These are phyloP conservation scores for Elaeagnus macrophylla DNA, from an alignment of 306 rosid species.

Conservation along the genomic window DNA sequence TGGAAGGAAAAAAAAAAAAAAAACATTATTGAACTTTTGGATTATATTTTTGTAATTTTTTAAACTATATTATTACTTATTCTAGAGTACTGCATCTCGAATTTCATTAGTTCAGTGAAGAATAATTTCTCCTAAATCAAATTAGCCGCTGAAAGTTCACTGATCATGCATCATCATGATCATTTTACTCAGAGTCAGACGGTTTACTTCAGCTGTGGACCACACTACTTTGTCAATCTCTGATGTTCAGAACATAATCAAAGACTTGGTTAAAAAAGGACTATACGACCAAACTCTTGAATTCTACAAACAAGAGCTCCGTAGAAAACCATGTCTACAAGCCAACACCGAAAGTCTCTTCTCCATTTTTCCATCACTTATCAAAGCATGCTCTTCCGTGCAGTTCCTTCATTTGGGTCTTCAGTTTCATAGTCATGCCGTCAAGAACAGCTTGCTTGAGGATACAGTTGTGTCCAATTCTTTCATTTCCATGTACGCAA, in stretches of 20 bases:
- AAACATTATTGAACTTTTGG: too few relatives aligned
- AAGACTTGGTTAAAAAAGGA: constrained; percentile 34
- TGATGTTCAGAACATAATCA: constrained; percentile 21
- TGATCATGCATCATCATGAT: background rate
- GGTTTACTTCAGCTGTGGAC: constrained; percentile 11
- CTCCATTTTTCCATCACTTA: constrained; percentile 50
- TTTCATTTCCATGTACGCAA: constrained; percentile 48
- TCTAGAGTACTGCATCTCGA: too few relatives aligned
- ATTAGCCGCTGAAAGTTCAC: too few relatives aligned
- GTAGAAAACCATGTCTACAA: constrained; percentile 16
- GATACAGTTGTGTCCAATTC: constrained; percentile 48
- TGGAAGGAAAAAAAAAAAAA: too few relatives aligned
- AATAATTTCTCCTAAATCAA: too few relatives aligned
- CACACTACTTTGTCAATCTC: constrained; percentile 7
- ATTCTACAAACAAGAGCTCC: constrained; percentile 33
- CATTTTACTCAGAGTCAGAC: constrained; percentile 1
- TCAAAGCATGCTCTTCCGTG: constrained; percentile 46
- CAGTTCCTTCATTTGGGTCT: constrained; percentile 27
- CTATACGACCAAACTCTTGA: constrained; percentile 31
- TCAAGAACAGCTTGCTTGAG: constrained; percentile 29
- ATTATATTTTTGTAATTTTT: too few relatives aligned
- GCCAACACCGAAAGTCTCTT: too few relatives aligned
- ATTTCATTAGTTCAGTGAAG: too few relatives aligned
- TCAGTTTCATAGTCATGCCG: constrained; percentile 46
- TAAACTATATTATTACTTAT: too few relatives aligned